Percentiles rank a stretch among this genome's conserved stretches.
phyloP scores from a whole-genome alignment of 2,329 filamentous ascomycete genomes.

The Amylocarpus encephaloides region DNA sequence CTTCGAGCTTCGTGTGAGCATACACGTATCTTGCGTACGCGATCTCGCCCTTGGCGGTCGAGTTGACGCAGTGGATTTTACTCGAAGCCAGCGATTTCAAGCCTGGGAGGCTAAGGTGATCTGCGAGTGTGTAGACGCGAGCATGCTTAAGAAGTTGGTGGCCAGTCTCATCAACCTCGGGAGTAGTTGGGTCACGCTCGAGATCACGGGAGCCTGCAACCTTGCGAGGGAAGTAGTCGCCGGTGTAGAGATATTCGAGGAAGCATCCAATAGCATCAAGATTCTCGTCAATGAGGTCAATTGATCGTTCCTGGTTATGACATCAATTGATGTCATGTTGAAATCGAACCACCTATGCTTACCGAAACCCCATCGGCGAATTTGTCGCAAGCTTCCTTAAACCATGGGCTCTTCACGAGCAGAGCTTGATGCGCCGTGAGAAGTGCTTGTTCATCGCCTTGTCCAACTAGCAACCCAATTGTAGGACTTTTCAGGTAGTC shows the following conservation, averaged over 20 bases:
- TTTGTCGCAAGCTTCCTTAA: conserved; percentile 54
- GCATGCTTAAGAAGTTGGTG: conserved; percentile 83
- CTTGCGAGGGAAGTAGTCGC: conserved; percentile 76
- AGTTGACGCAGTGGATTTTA: conserved; percentile 90
- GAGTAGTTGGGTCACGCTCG: conserved; percentile 60
- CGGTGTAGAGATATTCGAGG: conserved; percentile 77
- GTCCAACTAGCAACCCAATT: conserved; percentile 60
- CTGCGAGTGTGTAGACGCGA: conserved; percentile 80
- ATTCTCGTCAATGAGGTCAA: conserved; percentile 62
- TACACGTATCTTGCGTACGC: conserved; percentile 89
- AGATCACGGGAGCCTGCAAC: conserved; percentile 57
- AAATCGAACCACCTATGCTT: conserved; percentile 28
- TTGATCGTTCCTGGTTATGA: conserved; percentile 50
- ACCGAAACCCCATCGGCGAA: conserved; percentile 58
- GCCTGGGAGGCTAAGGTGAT: conserved; percentile 61
- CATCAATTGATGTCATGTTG: background rate
- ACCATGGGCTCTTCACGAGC: conserved; percentile 67
- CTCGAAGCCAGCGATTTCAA: conserved; percentile 73
- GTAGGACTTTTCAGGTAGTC: conserved; percentile 63
- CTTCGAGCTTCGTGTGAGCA: conserved; percentile 62
- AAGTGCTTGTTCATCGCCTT: conserved; percentile 51
- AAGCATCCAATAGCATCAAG: conserved; percentile 71
- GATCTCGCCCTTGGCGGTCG: conserved; percentile 83
- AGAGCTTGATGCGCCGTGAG: conserved; percentile 77
- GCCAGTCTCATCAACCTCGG: conserved; percentile 68